Conservation (phyloP, 805 yeast species). For the Sugiyamaella marilandica region DNA sequence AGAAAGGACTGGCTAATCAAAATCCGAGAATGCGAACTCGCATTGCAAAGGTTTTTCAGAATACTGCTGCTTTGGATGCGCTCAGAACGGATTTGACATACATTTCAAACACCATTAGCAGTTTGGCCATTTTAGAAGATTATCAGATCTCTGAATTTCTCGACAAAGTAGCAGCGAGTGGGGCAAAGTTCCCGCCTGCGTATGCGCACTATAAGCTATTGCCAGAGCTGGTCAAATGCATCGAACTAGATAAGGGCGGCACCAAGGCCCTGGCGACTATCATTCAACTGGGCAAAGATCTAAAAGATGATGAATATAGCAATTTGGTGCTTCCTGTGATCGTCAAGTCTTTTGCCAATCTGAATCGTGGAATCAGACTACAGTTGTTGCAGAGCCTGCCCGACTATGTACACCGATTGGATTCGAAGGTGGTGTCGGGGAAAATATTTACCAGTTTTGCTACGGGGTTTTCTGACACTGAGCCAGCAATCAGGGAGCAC, state of each 20-base stretch:
- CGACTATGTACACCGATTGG: conserved; percentile 44
- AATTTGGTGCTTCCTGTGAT: conserved; percentile 54
- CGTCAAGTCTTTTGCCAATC: conserved; percentile 54
- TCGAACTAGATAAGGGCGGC: conserved; percentile 28
- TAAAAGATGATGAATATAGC: conserved; percentile 35
- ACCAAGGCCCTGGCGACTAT: conserved; percentile 28
- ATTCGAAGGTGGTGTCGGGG: conserved; percentile 59
- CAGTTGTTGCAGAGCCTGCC: conserved; percentile 64
- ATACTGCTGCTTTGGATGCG: conserved; percentile 19
- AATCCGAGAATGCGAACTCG: conserved; percentile 18
- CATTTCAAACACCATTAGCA: conserved; percentile 50
- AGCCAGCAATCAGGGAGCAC: conserved; percentile 71
- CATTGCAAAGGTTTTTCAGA: conserved; percentile 14
- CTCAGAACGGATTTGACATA: conserved; percentile 44
- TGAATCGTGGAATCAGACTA: conserved; percentile 75
- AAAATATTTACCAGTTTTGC: conserved; percentile 62
- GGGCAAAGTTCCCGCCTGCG: conserved; percentile 42
- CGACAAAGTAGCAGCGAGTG: conserved; percentile 33
- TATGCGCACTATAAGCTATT: conserved; percentile 55
- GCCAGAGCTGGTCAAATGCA: conserved; percentile 59
- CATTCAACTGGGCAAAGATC: conserved; percentile 31
- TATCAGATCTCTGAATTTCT: conserved; percentile 48
- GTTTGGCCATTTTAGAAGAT: conserved; percentile 49
- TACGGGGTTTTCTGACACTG: conserved; percentile 85
- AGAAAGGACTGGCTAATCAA: conserved; percentile 10